Percentiles rank a stretch among this genome's conserved stretches.
phyloP scores from a whole-genome alignment of 2,329 filamentous ascomycete genomes.

The Fusarium scirpi region DNA sequence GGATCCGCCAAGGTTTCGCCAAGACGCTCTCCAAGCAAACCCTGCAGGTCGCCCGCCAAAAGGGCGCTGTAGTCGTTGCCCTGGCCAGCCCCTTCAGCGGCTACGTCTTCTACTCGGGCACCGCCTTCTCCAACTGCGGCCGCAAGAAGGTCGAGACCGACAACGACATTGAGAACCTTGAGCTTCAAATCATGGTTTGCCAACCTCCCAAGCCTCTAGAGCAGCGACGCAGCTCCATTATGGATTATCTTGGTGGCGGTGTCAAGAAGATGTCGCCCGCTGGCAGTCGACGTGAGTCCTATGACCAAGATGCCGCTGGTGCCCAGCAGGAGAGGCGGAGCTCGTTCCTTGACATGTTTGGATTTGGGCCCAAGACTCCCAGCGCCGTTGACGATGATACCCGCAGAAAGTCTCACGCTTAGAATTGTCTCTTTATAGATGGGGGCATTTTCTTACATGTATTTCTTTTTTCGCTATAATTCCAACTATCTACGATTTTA shows the following conservation, averaged over 20 bases:
- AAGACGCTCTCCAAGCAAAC: conserved; percentile 36
- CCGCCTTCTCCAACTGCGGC: conserved; percentile 38
- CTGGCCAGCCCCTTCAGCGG: conserved; percentile 38
- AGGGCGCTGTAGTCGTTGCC: conserved; percentile 25
- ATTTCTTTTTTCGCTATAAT: neutral
- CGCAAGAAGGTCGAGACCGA: conserved; percentile 35
- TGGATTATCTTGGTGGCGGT: conserved; percentile 24
- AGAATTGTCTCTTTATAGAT: conserved; percentile 11
- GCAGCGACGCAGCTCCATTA: conserved; percentile 33
- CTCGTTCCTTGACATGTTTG: conserved; percentile 35
- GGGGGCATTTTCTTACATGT: neutral
- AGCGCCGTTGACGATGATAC: conserved; percentile 14
- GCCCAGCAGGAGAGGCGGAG: conserved; percentile 22
- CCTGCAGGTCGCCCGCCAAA: conserved; percentile 32
- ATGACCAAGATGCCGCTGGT: conserved; percentile 14
- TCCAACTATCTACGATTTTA: conserved; percentile 4
- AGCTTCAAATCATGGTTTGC: conserved; percentile 39
- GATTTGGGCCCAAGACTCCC: conserved; percentile 25
- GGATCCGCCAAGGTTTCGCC: conserved; percentile 37
- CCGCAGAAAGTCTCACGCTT: conserved; percentile 33
- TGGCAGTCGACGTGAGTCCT: conserved; percentile 18
- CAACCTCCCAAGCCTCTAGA: conserved; percentile 27
- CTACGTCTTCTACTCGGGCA: conserved; percentile 40
- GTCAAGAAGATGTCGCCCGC: conserved; percentile 25
- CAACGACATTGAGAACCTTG: conserved; percentile 32